Base-by-base conservation (phyloP, 2,329 filamentous ascomycete species). In the Biscogniauxia mediterranea region DNA sequence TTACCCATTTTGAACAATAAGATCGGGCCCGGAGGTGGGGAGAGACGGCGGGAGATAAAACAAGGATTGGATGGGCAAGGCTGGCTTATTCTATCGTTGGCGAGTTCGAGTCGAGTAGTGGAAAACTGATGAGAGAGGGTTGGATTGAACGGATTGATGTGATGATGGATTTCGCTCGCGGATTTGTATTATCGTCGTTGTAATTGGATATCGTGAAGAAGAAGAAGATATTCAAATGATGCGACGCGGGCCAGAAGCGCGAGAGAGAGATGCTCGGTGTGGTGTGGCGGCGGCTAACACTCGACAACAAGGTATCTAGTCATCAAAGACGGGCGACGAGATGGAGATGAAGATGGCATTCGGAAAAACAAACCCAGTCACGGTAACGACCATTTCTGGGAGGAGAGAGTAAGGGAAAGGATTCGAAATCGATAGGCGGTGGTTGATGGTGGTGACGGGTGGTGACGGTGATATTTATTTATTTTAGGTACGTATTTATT, bases 1-100 rank as follows among this genome's bases (percentile, higher is more conserved):
- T 71, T 71, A 11, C 69, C 69, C 69, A 71, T 71, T 21, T 57
- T 59, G 19, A 17, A 25, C 23, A 13, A 51, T n/a, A 46, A n/a
- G 13, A 11, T n/a, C 5, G 51, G 51, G 6, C 50, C 3, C 17
- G 32, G n/a, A 26, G 32, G 46, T 56, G 5, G 38, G 19, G n/a
- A 53, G 21, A 8, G 42, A 15, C 8, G 38, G 50, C n/a, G 15
- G 49, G 5, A 3, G 49, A 53, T 21, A 20, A 8, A 54, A 15
- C 7, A 17, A 21, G 15, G 52, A 55, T 46, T 32, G 50, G 55
- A 26, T 2, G 2, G 38, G 11, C 17, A 11, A 46, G 46, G 23
- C 21, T 51, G 8, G 38, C 38, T 32, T 46, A n/a, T 46, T n/a
- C n/a, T 32, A 60, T n/a, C 13, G 38, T 20, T 20, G 23, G 52